Conservation (phyloP, 306 rosid species). For the Vicia sativa region DNA sequence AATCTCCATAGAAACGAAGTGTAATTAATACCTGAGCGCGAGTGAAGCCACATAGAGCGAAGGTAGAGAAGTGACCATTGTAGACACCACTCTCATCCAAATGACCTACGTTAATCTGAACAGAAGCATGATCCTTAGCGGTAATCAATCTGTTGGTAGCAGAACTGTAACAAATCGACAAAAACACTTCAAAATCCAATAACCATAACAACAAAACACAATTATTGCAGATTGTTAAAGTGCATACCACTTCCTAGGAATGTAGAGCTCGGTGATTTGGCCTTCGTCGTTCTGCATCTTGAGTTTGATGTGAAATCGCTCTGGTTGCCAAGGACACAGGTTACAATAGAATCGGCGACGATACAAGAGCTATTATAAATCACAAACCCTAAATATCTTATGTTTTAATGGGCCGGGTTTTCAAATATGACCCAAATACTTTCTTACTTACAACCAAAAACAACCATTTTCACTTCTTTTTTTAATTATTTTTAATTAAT, state of each 20-base stretch:
- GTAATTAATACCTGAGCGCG: slow-evolving; percentile 95
- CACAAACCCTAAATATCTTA: no score
- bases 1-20: no score
- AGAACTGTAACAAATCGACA: slow-evolving; percentile 46
- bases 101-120: slow-evolving; percentile 78
- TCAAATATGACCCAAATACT: no score
- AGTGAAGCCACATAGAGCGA: slow-evolving; percentile 71
- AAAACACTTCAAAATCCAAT: neutral
- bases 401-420: no score
- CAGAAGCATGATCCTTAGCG: slow-evolving; percentile 78
- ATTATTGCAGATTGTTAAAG: neutral
- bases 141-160: slow-evolving; percentile 83
- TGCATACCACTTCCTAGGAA: slow-evolving; percentile 57
- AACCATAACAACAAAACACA: neutral
- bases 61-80: slow-evolving; percentile 71
- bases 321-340: no score
- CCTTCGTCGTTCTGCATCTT: slow-evolving; percentile 61
- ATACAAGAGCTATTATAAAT: no score
- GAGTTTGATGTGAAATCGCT: neutral
- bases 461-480: no score
- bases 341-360: neutral
- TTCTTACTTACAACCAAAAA: no score
- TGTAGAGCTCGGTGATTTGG: slow-evolving; percentile 53
- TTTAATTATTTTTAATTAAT: no score
- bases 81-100: slow-evolving; percentile 72